These are phyloP conservation scores for Scedosporium minutisporum DNA, from an alignment of 2,329 filamentous ascomycete genomes.

Conservation along the genomic window DNA sequence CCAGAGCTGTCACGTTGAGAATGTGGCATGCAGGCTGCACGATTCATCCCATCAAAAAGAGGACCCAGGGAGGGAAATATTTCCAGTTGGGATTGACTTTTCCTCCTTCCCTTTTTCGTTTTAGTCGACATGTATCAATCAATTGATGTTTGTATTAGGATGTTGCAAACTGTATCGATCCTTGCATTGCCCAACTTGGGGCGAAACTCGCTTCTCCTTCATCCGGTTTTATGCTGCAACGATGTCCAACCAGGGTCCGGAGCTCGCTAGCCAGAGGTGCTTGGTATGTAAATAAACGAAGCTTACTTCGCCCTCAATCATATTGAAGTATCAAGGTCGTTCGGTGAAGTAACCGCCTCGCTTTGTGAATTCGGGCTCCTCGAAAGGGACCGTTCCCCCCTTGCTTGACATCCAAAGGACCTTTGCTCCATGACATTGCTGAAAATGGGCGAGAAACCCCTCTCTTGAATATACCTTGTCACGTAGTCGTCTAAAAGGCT, in stretches of 20 bases:
- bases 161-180: slow-evolving; percentile 10
- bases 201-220: slow-evolving; percentile 31
- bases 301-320: not conserved
- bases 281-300: not conserved
- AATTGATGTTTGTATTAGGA: too few species aligned
- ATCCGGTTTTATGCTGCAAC: slow-evolving; percentile 20
- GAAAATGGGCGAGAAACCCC: too few species aligned
- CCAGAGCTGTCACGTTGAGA: not conserved
- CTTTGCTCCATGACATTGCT: too few species aligned
- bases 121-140: not conserved
- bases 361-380: too few species aligned
- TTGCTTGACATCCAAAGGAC: too few species aligned
- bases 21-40: not conserved
- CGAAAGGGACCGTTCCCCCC: too few species aligned
- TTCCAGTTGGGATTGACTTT: not conserved
- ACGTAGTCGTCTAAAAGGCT: too few species aligned
- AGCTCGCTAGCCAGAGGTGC: not conserved
- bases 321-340: too few species aligned
- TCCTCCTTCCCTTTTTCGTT: too few species aligned
- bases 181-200: slow-evolving; percentile 14
- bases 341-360: too few species aligned
- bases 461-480: too few species aligned
- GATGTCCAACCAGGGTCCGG: not conserved
- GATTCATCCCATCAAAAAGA: not conserved
- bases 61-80: not conserved